A percentile compares a stretch with the other conserved stretches of the same genome.
Conservation (phyloP, 2,329 filamentous ascomycete species). For the Colletotrichum sp. region DNA sequence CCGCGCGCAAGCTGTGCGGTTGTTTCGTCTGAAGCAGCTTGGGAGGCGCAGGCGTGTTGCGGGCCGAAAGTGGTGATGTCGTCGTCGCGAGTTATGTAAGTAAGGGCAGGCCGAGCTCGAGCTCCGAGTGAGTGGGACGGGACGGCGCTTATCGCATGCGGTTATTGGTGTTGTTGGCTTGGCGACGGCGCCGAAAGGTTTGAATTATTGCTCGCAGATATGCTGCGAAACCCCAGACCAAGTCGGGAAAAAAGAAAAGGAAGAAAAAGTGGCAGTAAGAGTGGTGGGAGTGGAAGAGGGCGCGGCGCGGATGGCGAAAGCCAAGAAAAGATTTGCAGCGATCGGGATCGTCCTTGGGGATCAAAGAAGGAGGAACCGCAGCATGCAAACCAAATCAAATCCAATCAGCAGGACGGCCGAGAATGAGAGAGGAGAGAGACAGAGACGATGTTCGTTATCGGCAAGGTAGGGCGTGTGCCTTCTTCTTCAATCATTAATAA, state of each 20-base stretch:
- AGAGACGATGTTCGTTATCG: neutral
- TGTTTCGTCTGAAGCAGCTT: neutral
- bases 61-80: neutral
- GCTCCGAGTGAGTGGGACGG: neutral
- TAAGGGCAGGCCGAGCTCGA: neutral
- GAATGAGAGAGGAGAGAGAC: neutral
- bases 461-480: neutral
- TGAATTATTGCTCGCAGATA: neutral
- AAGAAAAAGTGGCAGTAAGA: neutral
- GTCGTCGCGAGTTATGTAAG: neutral
- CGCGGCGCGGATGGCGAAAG: neutral
- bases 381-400: neutral
- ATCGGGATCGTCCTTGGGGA: constrained; percentile 1
- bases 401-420: neutral
- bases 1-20: constrained; percentile 3
- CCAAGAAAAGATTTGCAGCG: constrained; percentile 1
- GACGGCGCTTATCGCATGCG: neutral
- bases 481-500: neutral
- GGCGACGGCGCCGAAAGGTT: neutral
- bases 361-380: neutral
- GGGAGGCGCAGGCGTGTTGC: neutral
- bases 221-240: neutral
- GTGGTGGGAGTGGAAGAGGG: neutral
- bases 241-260: neutral
- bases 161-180: neutral